Evolutionary conservation across 2,329 filamentous ascomycete genomes (phyloP).

Genomic region (Blumeriella jaapii): DNA sequence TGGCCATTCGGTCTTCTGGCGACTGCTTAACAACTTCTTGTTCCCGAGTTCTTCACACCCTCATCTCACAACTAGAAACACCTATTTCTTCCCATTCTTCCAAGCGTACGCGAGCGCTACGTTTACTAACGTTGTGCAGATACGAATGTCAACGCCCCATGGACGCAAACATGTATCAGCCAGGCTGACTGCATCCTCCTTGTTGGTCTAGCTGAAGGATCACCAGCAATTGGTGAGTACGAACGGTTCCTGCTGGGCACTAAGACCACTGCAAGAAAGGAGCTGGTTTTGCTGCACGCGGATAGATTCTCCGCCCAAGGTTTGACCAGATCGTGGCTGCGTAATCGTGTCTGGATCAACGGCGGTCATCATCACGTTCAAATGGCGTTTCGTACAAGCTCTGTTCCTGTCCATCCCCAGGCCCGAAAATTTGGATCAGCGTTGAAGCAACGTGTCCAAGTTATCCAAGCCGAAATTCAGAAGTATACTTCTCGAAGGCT

Average conservation of each 20-base stretch:
- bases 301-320: slow-evolving; percentile 82
- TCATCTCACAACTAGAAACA: slow-evolving; percentile 31
- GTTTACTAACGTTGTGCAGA: slow-evolving; percentile 41
- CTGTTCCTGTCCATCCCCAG: slow-evolving; percentile 64
- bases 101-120: no score
- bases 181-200: slow-evolving; percentile 94
- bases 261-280: slow-evolving; percentile 92
- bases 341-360: slow-evolving; percentile 94
- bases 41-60: slow-evolving; percentile 19
- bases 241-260: slow-evolving; percentile 93
- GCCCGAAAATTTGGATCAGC: slow-evolving; percentile 72
- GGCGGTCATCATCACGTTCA: slow-evolving; percentile 96
- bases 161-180: slow-evolving; percentile 95
- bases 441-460: slow-evolving; percentile 86
- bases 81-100: slow-evolving; percentile 55
- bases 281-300: slow-evolving; percentile 77
- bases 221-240: slow-evolving; percentile 86
- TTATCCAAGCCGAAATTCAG: slow-evolving; percentile 91
- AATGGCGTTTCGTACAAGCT: slow-evolving; percentile 72
- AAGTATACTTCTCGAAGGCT: slow-evolving; percentile 93
- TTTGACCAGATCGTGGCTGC: slow-evolving; percentile 77
- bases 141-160: slow-evolving; percentile 91
- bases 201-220: slow-evolving; percentile 82
- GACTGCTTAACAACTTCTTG: slow-evolving; percentile 24
- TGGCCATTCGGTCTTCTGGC: slow-evolving; percentile 31